Base-by-base conservation (phyloP, 306 rosid genomes). In the Acacia confusa region DNA sequence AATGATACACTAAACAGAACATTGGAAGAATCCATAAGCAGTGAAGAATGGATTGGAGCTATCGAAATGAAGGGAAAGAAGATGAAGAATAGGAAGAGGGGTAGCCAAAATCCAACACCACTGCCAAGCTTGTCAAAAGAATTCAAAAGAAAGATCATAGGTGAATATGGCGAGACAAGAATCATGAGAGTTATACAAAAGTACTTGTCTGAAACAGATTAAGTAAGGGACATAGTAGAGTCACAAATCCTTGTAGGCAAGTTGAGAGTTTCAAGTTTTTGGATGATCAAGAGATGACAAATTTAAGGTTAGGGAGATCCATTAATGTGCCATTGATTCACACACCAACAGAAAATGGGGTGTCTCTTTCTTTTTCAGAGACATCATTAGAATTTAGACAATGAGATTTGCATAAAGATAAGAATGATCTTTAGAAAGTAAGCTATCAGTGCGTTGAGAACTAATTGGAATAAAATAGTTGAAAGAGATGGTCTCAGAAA, bases 301-400 rank as follows among this genome's bases (percentile, higher is more conserved):
- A 0, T 2, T n/a, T 70, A 5, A 7, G 16, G 2, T 1, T 2
- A 0, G 14, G 16, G 15, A 0, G 2, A 0, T 1, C 34, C 17
- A 44, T 43, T 12, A 1, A 10, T 8, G 22, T 70, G 3, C 57
- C 20, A 11, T 11, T 70, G 36, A 70, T 70, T 24, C 57, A 44
- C 16, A 24, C 0, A 6, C 57, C 57, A 6, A 66, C 1, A 4
- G 3, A 1, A 4, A 9, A 34, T 67, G 25, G 47, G 27, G 27
- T 34, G 1, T 43, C 27, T 34, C 44, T 65, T 20, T 27, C 44
- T 30, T 14, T 67, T 3, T 3, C 4, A 3, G 47, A 67, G 48
- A 24, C 36, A 3, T 19, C 9, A 13, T 0, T 70, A 3, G 6
- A 40, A 24, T 43, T 69, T 2, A 14, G 11, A 13, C 58, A 70